Percentiles rank a stretch among this genome's conserved stretches.
Evolutionary conservation across 2,329 filamentous ascomycete species (phyloP).

Genomic region (Cordyceps cateniannulata): DNA sequence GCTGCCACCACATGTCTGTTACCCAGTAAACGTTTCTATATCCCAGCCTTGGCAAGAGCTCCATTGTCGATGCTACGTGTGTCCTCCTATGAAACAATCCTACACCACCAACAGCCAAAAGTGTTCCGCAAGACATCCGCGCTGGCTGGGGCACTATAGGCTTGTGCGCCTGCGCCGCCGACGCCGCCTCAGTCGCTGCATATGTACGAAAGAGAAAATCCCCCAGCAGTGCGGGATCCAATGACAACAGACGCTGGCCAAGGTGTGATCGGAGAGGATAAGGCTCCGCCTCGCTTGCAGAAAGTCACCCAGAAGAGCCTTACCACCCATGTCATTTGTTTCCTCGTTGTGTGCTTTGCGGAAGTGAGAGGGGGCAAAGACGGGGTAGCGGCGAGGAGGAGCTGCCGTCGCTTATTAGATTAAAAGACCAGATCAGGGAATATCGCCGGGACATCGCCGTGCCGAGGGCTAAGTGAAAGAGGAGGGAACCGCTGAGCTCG

Average conservation of each 20-base stretch:
- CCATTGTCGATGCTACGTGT: background rate
- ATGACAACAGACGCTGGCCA: background rate
- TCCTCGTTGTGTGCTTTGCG: background rate
- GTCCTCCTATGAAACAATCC: background rate
- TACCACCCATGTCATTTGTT: background rate
- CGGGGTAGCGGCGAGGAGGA: background rate
- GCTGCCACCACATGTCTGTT: background rate
- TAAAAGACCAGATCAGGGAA: background rate
- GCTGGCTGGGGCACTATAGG: background rate
- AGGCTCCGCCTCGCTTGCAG: constrained; percentile 1
- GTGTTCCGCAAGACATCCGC: background rate
- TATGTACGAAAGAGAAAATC: background rate
- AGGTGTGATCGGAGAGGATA: too few relatives aligned
- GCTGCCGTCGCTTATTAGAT: background rate
- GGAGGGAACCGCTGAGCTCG: background rate
- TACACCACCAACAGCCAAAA: background rate
- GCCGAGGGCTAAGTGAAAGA: background rate
- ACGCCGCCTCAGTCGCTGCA: background rate
- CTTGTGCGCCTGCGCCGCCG: background rate
- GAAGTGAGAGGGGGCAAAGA: background rate
- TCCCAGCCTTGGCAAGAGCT: background rate
- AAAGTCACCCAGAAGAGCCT: background rate
- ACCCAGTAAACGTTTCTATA: background rate
- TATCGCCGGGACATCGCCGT: background rate
- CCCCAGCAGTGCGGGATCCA: background rate